phyloP scores from a whole-genome alignment of 2,329 filamentous ascomycete genomes.

The Calonectria naviculata region DNA sequence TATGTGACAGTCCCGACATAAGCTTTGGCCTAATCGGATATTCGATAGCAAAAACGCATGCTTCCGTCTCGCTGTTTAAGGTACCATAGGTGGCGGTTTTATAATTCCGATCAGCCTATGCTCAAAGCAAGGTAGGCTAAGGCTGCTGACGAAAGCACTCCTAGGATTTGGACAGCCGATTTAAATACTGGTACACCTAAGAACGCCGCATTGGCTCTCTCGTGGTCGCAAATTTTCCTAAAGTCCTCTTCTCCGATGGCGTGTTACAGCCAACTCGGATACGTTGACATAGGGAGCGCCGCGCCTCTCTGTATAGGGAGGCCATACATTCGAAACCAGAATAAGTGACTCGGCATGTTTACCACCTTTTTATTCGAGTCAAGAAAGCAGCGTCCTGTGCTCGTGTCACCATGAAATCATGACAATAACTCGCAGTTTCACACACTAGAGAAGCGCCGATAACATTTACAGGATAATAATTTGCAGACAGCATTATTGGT shows the following conservation, averaged over 20 bases:
- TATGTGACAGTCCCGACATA: not conserved
- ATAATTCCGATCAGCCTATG: not conserved
- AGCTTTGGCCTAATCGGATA: not conserved
- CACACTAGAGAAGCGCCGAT: no score
- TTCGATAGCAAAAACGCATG: not conserved
- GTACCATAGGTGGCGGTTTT: not conserved
- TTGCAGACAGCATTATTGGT: not conserved
- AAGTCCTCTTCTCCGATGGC: no score
- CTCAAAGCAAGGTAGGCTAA: conserved; percentile 5
- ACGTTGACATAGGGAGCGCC: no score
- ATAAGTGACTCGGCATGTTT: no score
- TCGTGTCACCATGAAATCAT: not conserved
- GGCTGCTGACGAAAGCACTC: not conserved
- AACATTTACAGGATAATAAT: conserved; percentile 4
- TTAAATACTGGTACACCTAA: not conserved
- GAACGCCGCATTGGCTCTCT: no score
- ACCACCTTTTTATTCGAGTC: no score
- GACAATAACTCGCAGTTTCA: not conserved
- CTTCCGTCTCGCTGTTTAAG: not conserved
- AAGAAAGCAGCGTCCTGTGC: not conserved
- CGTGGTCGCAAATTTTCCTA: not conserved
- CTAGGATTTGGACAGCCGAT: not conserved
- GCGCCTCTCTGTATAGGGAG: no score
- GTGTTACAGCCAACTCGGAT: no score
- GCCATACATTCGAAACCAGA: no score